Evolutionary conservation across 257 asterid species (phyloP), one percentile per base, ranked within the genome.

Genomic region (Fraxinus quadrangulata): DNA sequence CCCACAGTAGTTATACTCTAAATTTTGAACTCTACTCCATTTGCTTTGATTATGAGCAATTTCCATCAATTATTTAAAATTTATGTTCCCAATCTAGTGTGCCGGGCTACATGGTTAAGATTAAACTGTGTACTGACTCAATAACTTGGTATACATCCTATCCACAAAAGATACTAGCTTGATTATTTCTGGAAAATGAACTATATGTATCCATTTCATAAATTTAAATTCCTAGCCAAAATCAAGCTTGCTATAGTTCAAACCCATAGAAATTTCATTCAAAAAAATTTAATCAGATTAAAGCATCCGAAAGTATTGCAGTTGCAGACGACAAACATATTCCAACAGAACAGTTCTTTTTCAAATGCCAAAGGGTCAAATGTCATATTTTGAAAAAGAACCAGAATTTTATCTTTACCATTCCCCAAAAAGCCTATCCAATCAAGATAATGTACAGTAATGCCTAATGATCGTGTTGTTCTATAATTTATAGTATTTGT

Each of bases 51-150:
- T 56, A 42, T 23, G 77, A 65, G 67, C 37, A 69, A 16, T 9
- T 80, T 24, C 19, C 10, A 67, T 73, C 67, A 54, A 6, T 65
- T 30, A 40, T 30, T 19, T 54, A 47, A 42, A 54, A 37, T 45
- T 73, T 40, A 63, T 28, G 9, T 36, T 59, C 8, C 40, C 61
- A 31, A 61, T 63, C 17, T 74, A 26, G 28, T 26, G 28, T 59
- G 49, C 67, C 74, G 71, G 37, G 10, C 45, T 12, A 70, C 74
- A 73, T 74, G 51, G 42, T 47, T 31, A 68, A 59, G 42, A 59
- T 19, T 31, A 75, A 75, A 16, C 61, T 40, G 23, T 69, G 73
- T 31, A 19, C 17, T 11, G 33, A 42, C 69, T 73, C 54, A 42
- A 74, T 67, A 33, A 65, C 28, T 4, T 26, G 65, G 30, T 61